A percentile compares a stretch with the other conserved stretches of the same genome.
These are phyloP conservation scores for Tremella mesenterica DNA, from an alignment of 768 basidiomycete species.

Conservation along the genomic window DNA sequence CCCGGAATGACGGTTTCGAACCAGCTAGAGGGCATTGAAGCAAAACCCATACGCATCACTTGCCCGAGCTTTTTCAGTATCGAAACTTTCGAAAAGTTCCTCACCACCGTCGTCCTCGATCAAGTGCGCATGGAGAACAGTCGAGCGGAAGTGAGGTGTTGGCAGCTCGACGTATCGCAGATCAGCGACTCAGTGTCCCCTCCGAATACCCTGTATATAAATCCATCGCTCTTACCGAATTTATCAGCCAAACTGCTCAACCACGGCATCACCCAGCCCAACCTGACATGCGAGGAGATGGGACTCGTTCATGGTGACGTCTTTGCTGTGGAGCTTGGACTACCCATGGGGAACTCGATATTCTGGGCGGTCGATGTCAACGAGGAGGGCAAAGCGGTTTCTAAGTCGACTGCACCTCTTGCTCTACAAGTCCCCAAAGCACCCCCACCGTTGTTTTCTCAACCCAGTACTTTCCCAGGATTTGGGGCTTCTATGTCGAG, in stretches of 20 bases:
- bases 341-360: conserved; percentile 22
- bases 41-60: conserved; percentile 12
- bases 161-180: background rate
- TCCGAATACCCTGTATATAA: conserved; percentile 1
- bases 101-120: background rate
- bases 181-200: background rate
- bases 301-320: conserved; percentile 50
- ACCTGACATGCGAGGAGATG: conserved; percentile 42
- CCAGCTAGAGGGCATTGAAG: background rate
- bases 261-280: background rate
- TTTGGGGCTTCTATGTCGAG: conserved; percentile 11
- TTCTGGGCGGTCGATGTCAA: conserved; percentile 55
- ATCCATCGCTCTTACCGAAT: conserved; percentile 9
- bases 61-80: conserved; percentile 25
- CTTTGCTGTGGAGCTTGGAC: conserved; percentile 66
- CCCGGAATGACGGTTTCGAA: background rate
- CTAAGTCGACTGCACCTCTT: conserved; percentile 15
- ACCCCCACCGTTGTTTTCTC: conserved; percentile 30
- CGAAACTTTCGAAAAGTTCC: conserved; percentile 16
- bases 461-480: conserved; percentile 25
- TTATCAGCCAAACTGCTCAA: conserved; percentile 2
- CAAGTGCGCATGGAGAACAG: no score
- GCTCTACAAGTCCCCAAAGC: conserved; percentile 20
- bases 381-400: conserved; percentile 23
- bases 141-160: background rate